Evolutionary conservation across 441 rosid species (phyloP).

Genomic region (Rhodomyrtus psidioides): DNA sequence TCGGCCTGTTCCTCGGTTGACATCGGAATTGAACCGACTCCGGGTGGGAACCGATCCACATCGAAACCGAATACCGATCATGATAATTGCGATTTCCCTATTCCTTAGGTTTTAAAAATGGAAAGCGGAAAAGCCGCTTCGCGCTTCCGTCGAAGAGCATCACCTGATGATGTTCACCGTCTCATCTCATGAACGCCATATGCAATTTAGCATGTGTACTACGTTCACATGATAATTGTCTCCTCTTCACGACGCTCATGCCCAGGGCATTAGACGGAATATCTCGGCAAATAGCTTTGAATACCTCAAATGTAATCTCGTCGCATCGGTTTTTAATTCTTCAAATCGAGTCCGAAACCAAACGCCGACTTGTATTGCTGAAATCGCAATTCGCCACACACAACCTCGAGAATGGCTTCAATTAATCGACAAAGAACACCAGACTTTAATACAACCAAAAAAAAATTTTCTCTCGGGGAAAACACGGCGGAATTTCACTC

Average conservation of each 20-base stretch:
- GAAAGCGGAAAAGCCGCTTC: neutral
- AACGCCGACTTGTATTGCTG: rapidly evolving
- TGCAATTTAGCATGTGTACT: rapidly evolving
- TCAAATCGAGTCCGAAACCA: neutral
- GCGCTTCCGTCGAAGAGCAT: neutral
- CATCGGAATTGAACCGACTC: neutral
- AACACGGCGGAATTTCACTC: neutral
- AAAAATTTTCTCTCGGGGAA: neutral
- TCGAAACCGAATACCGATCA: neutral
- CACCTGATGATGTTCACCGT: rapidly evolving
- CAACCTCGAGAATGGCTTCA: neutral
- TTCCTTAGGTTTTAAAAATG: neutral
- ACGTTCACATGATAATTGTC: neutral
- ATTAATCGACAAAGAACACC: neutral
- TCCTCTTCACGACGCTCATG: neutral
- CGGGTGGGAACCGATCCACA: neutral
- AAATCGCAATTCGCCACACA: neutral
- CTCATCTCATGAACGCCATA: neutral
- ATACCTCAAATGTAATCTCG: too few species aligned
- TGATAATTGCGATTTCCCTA: rapidly evolving
- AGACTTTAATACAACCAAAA: neutral
- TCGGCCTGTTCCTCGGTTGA: rapidly evolving
- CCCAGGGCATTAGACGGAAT: neutral
- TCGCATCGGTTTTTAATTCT: neutral
- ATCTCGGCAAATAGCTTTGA: too few species aligned